Evolutionary conservation across 805 yeast species (phyloP).

Genomic region (Saccharomycopsis sp.): DNA sequence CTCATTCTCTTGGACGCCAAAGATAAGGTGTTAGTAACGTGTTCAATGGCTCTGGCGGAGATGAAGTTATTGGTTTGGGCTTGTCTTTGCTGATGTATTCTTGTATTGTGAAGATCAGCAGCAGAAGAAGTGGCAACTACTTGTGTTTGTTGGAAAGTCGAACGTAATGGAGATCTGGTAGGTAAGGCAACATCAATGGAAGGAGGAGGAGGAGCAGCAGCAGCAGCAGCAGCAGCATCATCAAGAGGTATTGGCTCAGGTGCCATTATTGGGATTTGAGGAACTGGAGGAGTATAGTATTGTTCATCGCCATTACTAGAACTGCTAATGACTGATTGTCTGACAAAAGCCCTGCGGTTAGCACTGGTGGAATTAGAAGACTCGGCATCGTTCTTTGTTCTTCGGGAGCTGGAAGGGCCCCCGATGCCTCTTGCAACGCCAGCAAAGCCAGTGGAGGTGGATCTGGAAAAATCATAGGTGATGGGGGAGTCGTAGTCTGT

Average conservation of each 20-base stretch:
- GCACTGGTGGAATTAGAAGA: slow-evolving; percentile 1
- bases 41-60: neutral
- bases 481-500: slow-evolving; percentile 11
- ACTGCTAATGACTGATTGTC: slow-evolving; percentile 8
- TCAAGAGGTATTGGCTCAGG: neutral
- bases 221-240: neutral
- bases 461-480: slow-evolving; percentile 14
- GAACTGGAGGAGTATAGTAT: slow-evolving; percentile 12
- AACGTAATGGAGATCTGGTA: too few species aligned
- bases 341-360: slow-evolving; percentile 3
- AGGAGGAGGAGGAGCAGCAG: neutral
- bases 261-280: too few species aligned
- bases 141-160: too few species aligned
- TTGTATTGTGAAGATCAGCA: slow-evolving; percentile 1
- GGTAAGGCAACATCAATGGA: neutral
- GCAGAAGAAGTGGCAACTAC: neutral
- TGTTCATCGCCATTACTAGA: slow-evolving; percentile 5
- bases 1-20: neutral
- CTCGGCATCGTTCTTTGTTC: too few species aligned
- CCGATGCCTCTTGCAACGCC: too few species aligned
- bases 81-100: neutral
- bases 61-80: neutral
- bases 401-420: too few species aligned
- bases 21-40: neutral
- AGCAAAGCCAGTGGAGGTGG: too few species aligned